A percentile compares a stretch with the other conserved stretches of the same genome.
Evolutionary conservation across 495 filamentous ascomycete species (phyloP).

Genomic region (Penicillium parvum): DNA sequence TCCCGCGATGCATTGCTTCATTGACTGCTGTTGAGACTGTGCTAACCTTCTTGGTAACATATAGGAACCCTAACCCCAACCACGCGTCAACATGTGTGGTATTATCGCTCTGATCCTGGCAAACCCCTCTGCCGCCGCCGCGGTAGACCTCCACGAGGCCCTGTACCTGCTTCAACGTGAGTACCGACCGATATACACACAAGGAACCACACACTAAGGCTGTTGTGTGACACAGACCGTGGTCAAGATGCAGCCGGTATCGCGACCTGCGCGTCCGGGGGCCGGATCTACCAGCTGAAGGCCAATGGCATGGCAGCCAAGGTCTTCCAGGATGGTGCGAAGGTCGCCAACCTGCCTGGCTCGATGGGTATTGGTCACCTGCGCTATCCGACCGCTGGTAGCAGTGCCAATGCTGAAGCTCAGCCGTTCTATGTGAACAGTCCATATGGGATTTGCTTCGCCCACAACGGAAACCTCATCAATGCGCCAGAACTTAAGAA

Average conservation of each 20-base stretch:
- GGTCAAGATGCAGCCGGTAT: constrained; percentile 94
- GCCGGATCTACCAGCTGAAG: constrained; percentile 85
- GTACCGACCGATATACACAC: constrained; percentile 12
- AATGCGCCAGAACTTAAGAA: constrained; percentile 76
- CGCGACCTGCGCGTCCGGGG: constrained; percentile 67
- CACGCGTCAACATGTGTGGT: constrained; percentile 66
- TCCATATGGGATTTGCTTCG: constrained; percentile 71
- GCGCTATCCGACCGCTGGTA: constrained; percentile 87
- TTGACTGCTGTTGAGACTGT: not conserved
- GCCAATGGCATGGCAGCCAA: constrained; percentile 88
- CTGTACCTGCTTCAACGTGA: constrained; percentile 78
- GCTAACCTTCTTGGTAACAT: not conserved
- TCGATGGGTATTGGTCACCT: constrained; percentile 89
- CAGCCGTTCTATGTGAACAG: constrained; percentile 90
- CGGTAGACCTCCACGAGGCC: constrained; percentile 81
- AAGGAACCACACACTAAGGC: constrained; percentile 13
- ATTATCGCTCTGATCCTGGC: constrained; percentile 79
- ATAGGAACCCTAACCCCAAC: constrained; percentile 15
- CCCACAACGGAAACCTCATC: constrained; percentile 90
- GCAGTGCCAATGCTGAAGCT: constrained; percentile 58
- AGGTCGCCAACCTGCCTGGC: constrained; percentile 74
- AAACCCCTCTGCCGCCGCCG: constrained; percentile 58
- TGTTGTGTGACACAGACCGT: constrained; percentile 39
- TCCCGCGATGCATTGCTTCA: constrained; percentile 12
- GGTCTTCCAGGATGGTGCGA: constrained; percentile 75